phyloP scores from a whole-genome alignment of 768 basidiomycete species.

The Suillus ampliporus region DNA sequence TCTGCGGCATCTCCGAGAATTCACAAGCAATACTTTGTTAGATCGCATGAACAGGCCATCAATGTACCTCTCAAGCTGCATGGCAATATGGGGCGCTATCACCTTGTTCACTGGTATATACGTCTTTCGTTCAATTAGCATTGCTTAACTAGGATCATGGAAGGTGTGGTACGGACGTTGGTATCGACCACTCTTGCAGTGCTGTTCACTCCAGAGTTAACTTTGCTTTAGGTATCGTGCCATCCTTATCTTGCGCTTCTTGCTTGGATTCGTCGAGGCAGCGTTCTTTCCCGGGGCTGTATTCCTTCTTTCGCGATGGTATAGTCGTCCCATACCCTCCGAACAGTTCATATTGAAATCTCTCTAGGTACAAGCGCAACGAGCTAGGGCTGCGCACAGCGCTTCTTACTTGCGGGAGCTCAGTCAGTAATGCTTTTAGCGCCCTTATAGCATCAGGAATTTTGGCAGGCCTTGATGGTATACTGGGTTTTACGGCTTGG shows the following conservation, averaged over 20 bases:
- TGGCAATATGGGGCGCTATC: constrained; percentile 75
- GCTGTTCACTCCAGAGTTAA: constrained; percentile 14
- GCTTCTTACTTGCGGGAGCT: constrained; percentile 68
- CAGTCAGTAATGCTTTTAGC: constrained; percentile 84
- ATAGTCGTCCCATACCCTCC: not conserved
- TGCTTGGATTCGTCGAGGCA: constrained; percentile 75
- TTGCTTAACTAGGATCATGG: constrained; percentile 4
- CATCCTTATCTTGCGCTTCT: constrained; percentile 72
- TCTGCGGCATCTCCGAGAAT: constrained; percentile 1
- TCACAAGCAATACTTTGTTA: constrained; percentile 68
- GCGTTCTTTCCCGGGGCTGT: constrained; percentile 72
- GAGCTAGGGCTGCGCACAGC: constrained; percentile 75
- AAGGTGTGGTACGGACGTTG: constrained; percentile 44
- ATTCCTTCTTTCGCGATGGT: constrained; percentile 73
- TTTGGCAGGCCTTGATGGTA: constrained; percentile 68
- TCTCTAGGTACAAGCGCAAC: constrained; percentile 55
- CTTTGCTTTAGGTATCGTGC: constrained; percentile 54
- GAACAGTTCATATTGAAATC: not conserved
- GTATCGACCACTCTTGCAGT: not conserved
- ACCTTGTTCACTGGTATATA: constrained; percentile 56
- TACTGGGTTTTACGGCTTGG: constrained; percentile 73
- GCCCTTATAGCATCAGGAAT: constrained; percentile 80
- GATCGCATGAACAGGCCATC: constrained; percentile 70
- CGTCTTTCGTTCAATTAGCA: constrained; percentile 8
- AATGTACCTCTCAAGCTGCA: constrained; percentile 64